phyloP scores from a whole-genome alignment of 1,139 yeast genomes.

The Yamadazyma sp. region DNA sequence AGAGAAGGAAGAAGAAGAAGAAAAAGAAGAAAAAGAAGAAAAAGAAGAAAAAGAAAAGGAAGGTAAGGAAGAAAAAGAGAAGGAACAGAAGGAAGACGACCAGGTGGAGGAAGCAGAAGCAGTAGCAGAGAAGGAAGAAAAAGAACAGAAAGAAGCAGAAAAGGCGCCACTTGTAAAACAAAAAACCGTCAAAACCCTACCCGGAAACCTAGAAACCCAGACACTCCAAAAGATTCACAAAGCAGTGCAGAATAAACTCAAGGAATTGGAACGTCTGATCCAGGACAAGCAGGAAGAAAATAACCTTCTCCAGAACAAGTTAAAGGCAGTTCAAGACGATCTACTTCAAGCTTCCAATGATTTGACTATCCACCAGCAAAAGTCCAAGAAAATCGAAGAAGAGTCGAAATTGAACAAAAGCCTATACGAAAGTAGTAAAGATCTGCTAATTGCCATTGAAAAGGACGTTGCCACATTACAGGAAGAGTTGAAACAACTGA shows the following conservation, averaged over 20 bases:
- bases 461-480: background rate
- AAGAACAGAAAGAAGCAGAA: too few relatives aligned
- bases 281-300: slow-evolving; percentile 6
- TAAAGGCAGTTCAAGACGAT: slow-evolving; percentile 3
- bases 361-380: slow-evolving; percentile 1
- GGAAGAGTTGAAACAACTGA: background rate
- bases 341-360: background rate
- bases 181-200: too few relatives aligned
- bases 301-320: slow-evolving; percentile 5
- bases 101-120: too few relatives aligned
- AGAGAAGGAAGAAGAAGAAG: slow-evolving; percentile 4
- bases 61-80: background rate
- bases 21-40: slow-evolving; percentile 4
- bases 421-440: slow-evolving; percentile 4
- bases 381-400: slow-evolving; percentile 7
- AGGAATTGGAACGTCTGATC: slow-evolving; percentile 5
- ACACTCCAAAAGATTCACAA: slow-evolving; percentile 6
- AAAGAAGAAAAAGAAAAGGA: slow-evolving; percentile 7
- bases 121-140: too few relatives aligned
- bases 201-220: slow-evolving; percentile 11
- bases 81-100: too few relatives aligned
- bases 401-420: slow-evolving; percentile 7
- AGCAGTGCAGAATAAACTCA: slow-evolving; percentile 9
- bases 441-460: slow-evolving; percentile 1
- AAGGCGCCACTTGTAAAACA: too few relatives aligned